Evolutionary conservation across 2,329 filamentous ascomycete genomes (phyloP).

Genomic region (Penicillium sp.): DNA sequence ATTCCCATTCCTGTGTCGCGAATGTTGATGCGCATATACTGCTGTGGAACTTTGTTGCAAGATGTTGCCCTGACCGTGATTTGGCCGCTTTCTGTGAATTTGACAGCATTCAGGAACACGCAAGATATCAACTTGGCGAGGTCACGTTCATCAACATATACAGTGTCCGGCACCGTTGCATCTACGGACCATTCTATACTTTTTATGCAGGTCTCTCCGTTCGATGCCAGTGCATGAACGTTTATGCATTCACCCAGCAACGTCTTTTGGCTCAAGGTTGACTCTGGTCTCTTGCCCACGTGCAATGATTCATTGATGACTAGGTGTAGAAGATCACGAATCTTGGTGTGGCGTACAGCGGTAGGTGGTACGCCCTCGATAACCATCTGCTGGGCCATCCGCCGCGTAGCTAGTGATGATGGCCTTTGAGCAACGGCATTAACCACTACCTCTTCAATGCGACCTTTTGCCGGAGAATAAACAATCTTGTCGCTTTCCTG

Average conservation of each 20-base stretch:
- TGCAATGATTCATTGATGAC: conserved; percentile 48
- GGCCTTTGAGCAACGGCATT: conserved; percentile 34
- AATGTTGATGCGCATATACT: conserved; percentile 59
- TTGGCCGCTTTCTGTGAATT: conserved; percentile 63
- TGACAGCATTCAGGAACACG: conserved; percentile 63
- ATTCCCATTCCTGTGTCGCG: conserved; percentile 67
- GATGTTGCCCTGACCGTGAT: conserved; percentile 56
- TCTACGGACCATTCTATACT: conserved; percentile 48
- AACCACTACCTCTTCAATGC: conserved; percentile 38
- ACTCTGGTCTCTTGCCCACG: conserved; percentile 47
- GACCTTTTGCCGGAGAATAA: conserved; percentile 30
- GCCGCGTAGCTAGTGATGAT: conserved; percentile 32
- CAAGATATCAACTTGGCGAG: conserved; percentile 62
- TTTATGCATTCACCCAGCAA: conserved; percentile 44
- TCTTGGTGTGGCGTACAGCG: conserved; percentile 40
- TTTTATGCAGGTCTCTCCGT: conserved; percentile 42
- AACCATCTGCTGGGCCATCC: conserved; percentile 33
- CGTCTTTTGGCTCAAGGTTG: conserved; percentile 41
- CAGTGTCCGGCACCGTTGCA: conserved; percentile 41
- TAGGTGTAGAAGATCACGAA: conserved; percentile 43
- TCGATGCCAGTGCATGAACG: conserved; percentile 41
- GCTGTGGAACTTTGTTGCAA: conserved; percentile 44
- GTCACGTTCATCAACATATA: conserved; percentile 58
- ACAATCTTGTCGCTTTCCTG: conserved; percentile 41
- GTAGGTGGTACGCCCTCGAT: conserved; percentile 32